phyloP scores from a whole-genome alignment of 306 rosid genomes.

The Quercus mongolica region DNA sequence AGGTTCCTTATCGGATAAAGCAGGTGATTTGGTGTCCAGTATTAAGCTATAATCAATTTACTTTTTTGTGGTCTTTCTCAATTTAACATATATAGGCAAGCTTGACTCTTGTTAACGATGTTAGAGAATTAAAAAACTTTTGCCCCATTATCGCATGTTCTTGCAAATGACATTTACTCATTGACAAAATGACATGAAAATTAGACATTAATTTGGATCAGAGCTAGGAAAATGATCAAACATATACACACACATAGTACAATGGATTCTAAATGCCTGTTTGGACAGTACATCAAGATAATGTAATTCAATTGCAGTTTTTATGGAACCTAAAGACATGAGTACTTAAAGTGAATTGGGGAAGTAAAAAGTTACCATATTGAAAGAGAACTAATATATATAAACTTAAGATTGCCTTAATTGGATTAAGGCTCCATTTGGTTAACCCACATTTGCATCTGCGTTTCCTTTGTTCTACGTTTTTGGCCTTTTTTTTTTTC shows the following conservation, averaged over 20 bases:
- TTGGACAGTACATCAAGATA: neutral
- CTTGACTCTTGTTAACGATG: neutral
- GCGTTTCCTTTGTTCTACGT: no score
- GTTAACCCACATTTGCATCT: no score
- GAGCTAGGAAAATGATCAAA: neutral
- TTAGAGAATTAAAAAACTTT: neutral
- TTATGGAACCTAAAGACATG: neutral
- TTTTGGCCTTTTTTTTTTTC: no score
- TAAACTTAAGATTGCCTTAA: no score
- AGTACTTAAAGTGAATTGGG: neutral
- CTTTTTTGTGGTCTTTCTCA: neutral
- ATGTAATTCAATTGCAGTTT: neutral
- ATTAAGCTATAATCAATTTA: neutral
- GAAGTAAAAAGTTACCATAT: no score
- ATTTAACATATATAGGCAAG: neutral
- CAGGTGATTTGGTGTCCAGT: neutral
- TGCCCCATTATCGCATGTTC: neutral
- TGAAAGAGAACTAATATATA: no score
- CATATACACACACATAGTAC: neutral
- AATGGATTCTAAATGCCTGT: neutral
- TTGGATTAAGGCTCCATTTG: no score
- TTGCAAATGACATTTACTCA: no score
- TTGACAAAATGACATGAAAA: no score
- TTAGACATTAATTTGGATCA: no score
- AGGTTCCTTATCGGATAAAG: neutral